Conservation (phyloP, 371 early-diverging fungal species). For the Dipsacomyces acuminosporus region DNA sequence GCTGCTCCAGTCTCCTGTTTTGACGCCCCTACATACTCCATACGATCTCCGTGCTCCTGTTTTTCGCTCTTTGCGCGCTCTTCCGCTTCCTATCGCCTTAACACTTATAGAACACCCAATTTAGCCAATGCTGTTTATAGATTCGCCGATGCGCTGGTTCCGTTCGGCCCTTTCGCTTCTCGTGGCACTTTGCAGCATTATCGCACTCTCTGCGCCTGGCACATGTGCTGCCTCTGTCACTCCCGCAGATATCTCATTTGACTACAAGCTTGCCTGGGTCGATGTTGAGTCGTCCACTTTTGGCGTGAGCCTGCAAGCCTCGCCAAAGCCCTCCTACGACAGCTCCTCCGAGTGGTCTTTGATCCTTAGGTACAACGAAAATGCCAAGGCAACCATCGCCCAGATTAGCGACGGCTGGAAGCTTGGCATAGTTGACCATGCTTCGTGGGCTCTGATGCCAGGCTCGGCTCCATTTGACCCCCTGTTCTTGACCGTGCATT, state of each 20-base stretch:
- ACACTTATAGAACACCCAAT: not conserved
- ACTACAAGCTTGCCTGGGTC: conserved; percentile 34
- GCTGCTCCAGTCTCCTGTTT: too few relatives aligned
- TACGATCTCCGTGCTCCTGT: too few relatives aligned
- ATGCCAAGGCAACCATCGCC: conserved; percentile 28
- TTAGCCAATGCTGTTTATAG: too few relatives aligned
- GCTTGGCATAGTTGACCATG: conserved; percentile 26
- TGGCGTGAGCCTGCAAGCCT: conserved; percentile 26
- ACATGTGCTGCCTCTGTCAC: not conserved
- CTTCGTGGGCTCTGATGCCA: conserved; percentile 33
- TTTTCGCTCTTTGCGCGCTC: not conserved
- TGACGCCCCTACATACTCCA: too few relatives aligned
- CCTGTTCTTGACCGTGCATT: conserved; percentile 26
- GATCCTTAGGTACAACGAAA: conserved; percentile 21
- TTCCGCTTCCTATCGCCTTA: not conserved
- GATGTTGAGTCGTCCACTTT: conserved; percentile 25
- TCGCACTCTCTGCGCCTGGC: conserved; percentile 1
- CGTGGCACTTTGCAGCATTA: not conserved
- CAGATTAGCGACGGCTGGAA: conserved; percentile 29
- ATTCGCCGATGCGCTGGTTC: conserved; percentile 6
- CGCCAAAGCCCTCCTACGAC: conserved; percentile 6
- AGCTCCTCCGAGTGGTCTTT: conserved; percentile 26
- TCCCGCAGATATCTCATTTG: conserved; percentile 30
- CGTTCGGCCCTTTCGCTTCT: conserved; percentile 1
- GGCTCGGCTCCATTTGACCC: conserved; percentile 9